These are phyloP conservation scores for Cercis canadensis DNA, from an alignment of 306 rosid species.

Conservation along the genomic window DNA sequence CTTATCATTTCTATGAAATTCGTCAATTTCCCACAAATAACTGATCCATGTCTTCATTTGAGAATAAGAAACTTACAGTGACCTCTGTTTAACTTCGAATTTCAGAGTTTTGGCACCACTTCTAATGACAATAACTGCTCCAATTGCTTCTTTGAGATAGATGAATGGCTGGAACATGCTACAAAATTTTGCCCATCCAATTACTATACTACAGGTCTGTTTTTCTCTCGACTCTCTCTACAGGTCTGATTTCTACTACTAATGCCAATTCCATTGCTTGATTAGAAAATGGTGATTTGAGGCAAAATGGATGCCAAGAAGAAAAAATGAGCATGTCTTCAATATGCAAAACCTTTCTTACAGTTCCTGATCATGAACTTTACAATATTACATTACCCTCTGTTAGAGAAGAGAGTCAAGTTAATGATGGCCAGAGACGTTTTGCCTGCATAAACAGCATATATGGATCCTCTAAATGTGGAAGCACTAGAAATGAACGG, in stretches of 20 bases:
- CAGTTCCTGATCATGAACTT: constrained; percentile 35
- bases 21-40: constrained; percentile 12
- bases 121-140: constrained; percentile 20
- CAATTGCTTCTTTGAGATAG: constrained; percentile 43
- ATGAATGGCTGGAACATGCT: constrained; percentile 59
- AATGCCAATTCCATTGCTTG: not conserved
- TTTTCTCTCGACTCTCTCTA: constrained; percentile 3
- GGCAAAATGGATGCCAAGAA: constrained; percentile 19
- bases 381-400: constrained; percentile 36
- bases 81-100: constrained; percentile 10
- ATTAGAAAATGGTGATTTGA: constrained; percentile 12
- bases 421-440: constrained; percentile 40
- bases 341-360: constrained; percentile 11
- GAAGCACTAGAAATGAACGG: constrained; percentile 15
- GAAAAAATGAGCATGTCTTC: constrained; percentile 37
- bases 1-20: not conserved
- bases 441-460: constrained; percentile 34
- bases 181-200: constrained; percentile 38
- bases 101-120: constrained; percentile 40
- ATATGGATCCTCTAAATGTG: constrained; percentile 19
- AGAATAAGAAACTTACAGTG: not conserved
- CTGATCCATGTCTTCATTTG: not conserved
- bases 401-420: constrained; percentile 50
- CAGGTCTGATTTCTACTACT: too few relatives aligned
- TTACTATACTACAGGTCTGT: constrained; percentile 44